A percentile compares a stretch with the other conserved stretches of the same genome.
Evolutionary conservation across 2,329 filamentous ascomycete species (phyloP).

Genomic region (Sclerotinia trifoliorum): DNA sequence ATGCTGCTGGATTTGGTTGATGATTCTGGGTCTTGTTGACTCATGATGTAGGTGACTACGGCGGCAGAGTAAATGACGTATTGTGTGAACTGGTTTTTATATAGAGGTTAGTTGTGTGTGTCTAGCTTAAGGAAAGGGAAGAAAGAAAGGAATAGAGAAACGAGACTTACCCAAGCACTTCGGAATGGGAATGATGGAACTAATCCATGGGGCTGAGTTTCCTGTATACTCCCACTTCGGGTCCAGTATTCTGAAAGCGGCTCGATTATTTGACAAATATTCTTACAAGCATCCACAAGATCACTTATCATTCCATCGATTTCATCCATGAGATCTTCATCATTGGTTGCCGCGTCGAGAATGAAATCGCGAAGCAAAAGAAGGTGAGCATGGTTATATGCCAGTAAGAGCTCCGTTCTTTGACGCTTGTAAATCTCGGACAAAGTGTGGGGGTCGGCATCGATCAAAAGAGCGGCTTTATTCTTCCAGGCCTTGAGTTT

Average conservation of each 20-base stretch:
- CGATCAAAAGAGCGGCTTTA: not conserved
- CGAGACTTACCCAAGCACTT: conserved; percentile 1
- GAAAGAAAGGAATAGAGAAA: not conserved
- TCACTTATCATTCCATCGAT: not conserved
- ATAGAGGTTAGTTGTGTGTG: not conserved
- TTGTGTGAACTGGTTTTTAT: not conserved
- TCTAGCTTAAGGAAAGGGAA: not conserved
- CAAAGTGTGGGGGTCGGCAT: not conserved
- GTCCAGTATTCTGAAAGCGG: not conserved
- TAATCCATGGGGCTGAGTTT: not conserved
- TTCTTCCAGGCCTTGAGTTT: not conserved
- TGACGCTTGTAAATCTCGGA: not conserved
- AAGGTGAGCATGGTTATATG: not conserved
- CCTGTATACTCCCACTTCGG: not conserved
- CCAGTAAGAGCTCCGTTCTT: not conserved
- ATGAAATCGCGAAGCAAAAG: not conserved
- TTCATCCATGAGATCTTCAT: not conserved
- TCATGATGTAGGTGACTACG: not conserved
- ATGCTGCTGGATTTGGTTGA: not conserved
- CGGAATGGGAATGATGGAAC: not conserved
- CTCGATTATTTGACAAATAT: not conserved
- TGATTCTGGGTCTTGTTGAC: not conserved
- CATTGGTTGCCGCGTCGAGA: not conserved
- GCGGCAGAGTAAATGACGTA: not conserved
- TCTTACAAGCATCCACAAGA: not conserved